A percentile compares a stretch with the other conserved stretches of the same genome.
These are phyloP conservation scores for Pezicula carpinea DNA, from an alignment of 2,329 filamentous ascomycete genomes.

Conservation along the genomic window DNA sequence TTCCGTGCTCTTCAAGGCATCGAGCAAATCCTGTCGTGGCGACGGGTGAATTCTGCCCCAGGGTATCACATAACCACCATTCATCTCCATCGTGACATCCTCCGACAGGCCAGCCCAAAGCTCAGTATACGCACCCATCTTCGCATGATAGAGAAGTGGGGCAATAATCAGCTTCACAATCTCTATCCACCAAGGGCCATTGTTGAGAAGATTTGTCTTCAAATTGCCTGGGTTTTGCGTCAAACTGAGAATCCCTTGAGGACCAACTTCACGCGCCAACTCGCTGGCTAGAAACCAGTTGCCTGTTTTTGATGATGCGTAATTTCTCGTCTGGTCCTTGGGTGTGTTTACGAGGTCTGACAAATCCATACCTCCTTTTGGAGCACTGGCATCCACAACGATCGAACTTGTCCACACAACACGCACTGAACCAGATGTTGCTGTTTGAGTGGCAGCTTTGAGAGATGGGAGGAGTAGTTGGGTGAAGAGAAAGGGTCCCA, in stretches of 20 bases:
- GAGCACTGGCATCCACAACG: slow-evolving; percentile 10
- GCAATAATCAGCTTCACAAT: neutral
- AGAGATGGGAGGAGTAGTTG: slow-evolving; percentile 26
- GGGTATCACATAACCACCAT: slow-evolving; percentile 3
- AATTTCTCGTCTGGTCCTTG: slow-evolving; percentile 7
- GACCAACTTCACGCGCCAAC: slow-evolving; percentile 2
- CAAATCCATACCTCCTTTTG: slow-evolving; percentile 9
- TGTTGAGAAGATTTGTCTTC: slow-evolving; percentile 6
- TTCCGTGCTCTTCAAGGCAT: neutral
- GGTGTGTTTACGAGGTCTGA: slow-evolving; percentile 5
- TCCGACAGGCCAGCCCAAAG: slow-evolving; percentile 5
- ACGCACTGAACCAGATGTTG: slow-evolving; percentile 8
- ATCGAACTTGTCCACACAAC: slow-evolving; percentile 15
- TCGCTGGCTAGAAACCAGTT: slow-evolving; percentile 15
- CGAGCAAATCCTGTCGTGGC: slow-evolving; percentile 29
- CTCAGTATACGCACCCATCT: slow-evolving; percentile 4
- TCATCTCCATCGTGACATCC: neutral
- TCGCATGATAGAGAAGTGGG: slow-evolving; percentile 2
- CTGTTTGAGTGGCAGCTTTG: slow-evolving; percentile 3
- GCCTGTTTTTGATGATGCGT: slow-evolving; percentile 14
- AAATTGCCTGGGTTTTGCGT: slow-evolving; percentile 14
- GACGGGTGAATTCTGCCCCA: slow-evolving; percentile 18
- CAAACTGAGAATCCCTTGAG: slow-evolving; percentile 10
- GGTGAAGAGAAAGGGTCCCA: slow-evolving; percentile 33
- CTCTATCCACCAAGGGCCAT: neutral